Conservation (phyloP, 164 flowering plant species). For the Stephania cephalantha region DNA sequence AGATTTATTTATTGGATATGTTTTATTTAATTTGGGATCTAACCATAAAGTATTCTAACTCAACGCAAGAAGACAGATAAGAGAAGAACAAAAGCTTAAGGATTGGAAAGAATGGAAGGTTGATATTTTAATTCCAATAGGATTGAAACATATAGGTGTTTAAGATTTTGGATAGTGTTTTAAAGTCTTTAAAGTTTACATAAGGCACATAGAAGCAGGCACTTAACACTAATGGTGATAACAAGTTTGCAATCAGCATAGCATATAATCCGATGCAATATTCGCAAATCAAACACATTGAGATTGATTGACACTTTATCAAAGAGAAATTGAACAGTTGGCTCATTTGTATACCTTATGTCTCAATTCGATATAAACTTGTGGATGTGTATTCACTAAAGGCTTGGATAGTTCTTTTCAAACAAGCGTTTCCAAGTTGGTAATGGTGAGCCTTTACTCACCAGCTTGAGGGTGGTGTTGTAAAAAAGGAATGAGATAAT, state of each 20-base stretch:
- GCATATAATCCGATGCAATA: neutral
- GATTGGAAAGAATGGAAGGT: no score
- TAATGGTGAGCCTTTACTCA: neutral
- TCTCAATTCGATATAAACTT: neutral
- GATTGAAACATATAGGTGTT: no score
- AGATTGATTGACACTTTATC: neutral
- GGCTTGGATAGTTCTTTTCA: neutral
- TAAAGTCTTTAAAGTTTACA: no score
- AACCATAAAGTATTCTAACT: no score
- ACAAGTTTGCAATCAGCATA: neutral
- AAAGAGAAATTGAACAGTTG: neutral
- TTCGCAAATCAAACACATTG: neutral
- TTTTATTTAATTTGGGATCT: no score
- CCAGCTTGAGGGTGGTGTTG: neutral
- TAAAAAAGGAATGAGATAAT: neutral
- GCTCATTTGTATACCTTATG: neutral
- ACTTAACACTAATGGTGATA: neutral
- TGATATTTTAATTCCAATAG: no score
- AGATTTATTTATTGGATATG: no score
- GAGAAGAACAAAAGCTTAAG: no score
- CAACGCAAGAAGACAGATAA: no score
- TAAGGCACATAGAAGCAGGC: no score
- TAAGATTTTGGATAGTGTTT: no score
- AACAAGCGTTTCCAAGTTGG: neutral
- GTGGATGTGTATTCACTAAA: neutral